These are phyloP conservation scores for Silene latifolia DNA, from an alignment of 148 eudicot species.

Conservation along the genomic window DNA sequence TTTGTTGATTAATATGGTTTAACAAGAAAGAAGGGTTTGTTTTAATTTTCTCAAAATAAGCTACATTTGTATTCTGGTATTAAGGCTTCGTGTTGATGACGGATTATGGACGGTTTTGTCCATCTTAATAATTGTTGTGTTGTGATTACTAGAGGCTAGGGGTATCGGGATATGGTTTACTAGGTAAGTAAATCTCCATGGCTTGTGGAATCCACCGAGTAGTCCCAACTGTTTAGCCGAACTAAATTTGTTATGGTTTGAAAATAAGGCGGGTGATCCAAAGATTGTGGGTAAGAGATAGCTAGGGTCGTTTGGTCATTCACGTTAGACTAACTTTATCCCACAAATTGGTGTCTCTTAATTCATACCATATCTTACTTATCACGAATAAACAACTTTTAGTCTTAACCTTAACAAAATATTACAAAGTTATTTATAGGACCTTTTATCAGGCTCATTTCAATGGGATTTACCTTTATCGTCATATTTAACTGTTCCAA, in stretches of 20 bases:
- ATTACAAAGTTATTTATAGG: background rate
- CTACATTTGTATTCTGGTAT: background rate
- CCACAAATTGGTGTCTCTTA: background rate
- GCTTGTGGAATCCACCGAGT: background rate
- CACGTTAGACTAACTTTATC: background rate
- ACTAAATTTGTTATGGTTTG: background rate
- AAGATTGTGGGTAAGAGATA: background rate
- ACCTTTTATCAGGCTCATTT: background rate
- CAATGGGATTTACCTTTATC: no score
- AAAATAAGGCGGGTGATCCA: background rate
- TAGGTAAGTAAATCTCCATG: background rate
- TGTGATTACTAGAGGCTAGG: background rate
- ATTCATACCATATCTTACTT: no score
- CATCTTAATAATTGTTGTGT: background rate
- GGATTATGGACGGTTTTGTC: no score
- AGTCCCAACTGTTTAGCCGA: no score
- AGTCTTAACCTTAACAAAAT: background rate
- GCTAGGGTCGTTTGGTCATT: constrained; percentile 2
- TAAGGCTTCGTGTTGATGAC: background rate
- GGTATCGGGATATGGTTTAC: background rate
- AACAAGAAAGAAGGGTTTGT: background rate
- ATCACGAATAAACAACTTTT: no score
- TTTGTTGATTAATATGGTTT: background rate
- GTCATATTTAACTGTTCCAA: background rate
- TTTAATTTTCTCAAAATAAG: background rate